Base-by-base conservation (phyloP, 2,329 filamentous ascomycete genomes). In the Capronia coronata region DNA sequence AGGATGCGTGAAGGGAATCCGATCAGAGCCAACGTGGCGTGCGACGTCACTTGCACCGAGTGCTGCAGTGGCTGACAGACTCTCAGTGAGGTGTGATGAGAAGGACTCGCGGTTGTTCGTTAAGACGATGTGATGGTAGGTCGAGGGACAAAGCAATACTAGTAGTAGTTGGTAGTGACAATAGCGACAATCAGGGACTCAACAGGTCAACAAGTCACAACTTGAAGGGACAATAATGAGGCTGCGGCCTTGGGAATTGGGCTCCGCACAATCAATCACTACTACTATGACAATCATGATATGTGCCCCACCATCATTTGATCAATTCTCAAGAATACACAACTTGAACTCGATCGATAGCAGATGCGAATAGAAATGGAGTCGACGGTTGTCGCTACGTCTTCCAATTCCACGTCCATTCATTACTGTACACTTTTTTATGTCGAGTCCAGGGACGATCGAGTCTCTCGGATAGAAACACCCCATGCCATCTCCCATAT, bases 221-320 rank as follows among this genome's bases (percentile, higher is more conserved):
- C n/a, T n/a, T n/a, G n/a, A n/a, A 32, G n/a, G 7, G 29, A 32
- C 11, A 32, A 32, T 32, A 32, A 32, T 32, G 29, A 32, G 11
- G 29, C 7, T 32, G 29, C 29, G 29, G 7, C 29, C 23, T 27
- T 10, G 19, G 19, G n/a, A n/a, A n/a, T 43, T 25, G 32, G 41
- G 25, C 41, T 43, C 41, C 41, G 41, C 41, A 43, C 41, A 9
- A 16, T 43, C 41, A 43, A n/a, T n/a, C n/a, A n/a, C n/a, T n/a
- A n/a, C 7, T 2, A 23, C n/a, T 6, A 23, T 7, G 19, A 10
- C 25, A 27, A 27, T 27, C 25, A 5, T 10, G 5, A 27, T 10
- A 41, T 25, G 9, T n/a, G 41, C 23, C 41, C 41, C 43, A 46
- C 32, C 41, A 14, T 27, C 3, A 25, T 16, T n/a, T 40, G 21